Conservation (phyloP, 345 rosid genomes). For the Euphorbia peplus region DNA sequence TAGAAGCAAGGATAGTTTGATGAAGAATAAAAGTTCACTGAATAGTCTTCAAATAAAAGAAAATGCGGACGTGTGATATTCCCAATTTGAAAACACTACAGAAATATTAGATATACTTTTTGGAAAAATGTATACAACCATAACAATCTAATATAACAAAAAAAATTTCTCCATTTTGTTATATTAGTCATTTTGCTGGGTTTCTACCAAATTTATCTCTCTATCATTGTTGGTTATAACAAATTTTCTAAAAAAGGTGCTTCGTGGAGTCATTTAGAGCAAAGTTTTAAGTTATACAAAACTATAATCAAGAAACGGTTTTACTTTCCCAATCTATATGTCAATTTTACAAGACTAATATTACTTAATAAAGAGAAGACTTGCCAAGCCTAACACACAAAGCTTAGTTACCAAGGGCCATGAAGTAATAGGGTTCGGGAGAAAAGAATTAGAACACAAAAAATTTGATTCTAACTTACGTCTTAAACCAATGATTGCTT, state of each 20-base stretch:
- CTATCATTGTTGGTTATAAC: not conserved
- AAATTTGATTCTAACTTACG: slow-evolving; percentile 45
- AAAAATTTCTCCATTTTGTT: not conserved
- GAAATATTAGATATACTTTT: not conserved
- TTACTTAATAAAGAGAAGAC: not conserved
- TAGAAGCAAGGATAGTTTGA: not conserved
- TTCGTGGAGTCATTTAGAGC: not conserved
- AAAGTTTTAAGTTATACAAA: not conserved
- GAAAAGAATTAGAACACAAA: not conserved
- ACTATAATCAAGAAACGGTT: not conserved
- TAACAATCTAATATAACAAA: not conserved
- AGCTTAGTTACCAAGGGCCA: not conserved
- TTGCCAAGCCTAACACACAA: not conserved
- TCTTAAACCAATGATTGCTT: slow-evolving; percentile 80
- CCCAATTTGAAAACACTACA: not conserved
- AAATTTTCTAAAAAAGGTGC: not conserved
- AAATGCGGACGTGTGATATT: not conserved
- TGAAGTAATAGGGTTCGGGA: not conserved
- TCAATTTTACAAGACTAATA: not conserved
- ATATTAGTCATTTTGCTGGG: not conserved
- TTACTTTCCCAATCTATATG: not conserved
- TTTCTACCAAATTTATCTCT: not conserved
- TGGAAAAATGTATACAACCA: not conserved
- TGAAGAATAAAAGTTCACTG: not conserved
- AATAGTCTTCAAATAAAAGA: not conserved